Evolutionary conservation across 768 basidiomycete genomes (phyloP), one percentile per base, ranked within the genome.

Genomic region (Suillus weaverae): DNA sequence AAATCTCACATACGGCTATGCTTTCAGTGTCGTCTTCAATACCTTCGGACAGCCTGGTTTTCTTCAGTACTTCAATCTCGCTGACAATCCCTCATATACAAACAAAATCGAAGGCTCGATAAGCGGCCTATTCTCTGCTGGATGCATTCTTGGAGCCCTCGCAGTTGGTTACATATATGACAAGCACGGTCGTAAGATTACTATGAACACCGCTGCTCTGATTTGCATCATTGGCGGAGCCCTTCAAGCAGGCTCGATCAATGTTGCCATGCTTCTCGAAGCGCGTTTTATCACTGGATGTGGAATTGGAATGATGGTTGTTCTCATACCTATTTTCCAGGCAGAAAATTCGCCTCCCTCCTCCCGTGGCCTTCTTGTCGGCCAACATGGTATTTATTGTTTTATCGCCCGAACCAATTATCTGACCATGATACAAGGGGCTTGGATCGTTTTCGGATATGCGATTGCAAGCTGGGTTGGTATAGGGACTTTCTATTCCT

Each of bases 261-360:
- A 60, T 41, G 38, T 57, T 6, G 62, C 55, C 16, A 39, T 62
- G 62, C 30, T 62, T 32, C 55, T 62, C 7, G 55, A 39, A 18
- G 55, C 62, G 4, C 62, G 35, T 11, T 60, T 62, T 18, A 60
- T 62, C 62, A 56, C 62, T 11, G 62, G 55, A 32, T 62, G 61
- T 53, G 53, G 61, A 8, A 35, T 57, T 59, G 61, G 53, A n/a
- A 62, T 62, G 61, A 57, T 62, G 53, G 61, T 57, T 5, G 53
- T 62, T 50, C 46, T 62, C 22, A 57, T 62, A 32, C 61, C 60
- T 38, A 61, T 61, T 20, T 61, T 43, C 16, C 43, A 48, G 46
- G 43, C 43, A 30, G 60, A 61, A 32, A 61, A 48, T 3, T 48
- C 56, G 8, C 56, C 39, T 6, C 41, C 41, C 13, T 48, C 43